phyloP scores from a whole-genome alignment of 225 moss, liverwort and hornwort species.

The Anthoceros angustus region DNA sequence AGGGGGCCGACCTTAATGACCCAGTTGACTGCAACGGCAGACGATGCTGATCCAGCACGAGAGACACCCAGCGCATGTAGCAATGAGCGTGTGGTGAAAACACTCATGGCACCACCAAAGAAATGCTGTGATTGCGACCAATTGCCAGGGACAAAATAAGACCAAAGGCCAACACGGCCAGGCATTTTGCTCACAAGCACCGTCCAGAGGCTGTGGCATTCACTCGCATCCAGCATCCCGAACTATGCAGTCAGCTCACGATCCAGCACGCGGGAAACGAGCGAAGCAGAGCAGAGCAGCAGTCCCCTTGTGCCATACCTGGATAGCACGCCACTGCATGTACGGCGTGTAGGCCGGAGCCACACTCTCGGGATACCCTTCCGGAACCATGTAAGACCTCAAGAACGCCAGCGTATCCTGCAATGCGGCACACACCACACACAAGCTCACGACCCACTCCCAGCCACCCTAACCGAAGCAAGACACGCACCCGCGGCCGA shows the following conservation, averaged over 20 bases:
- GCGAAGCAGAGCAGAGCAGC: neutral
- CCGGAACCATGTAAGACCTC: constrained; percentile 81
- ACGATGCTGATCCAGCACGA: constrained; percentile 59
- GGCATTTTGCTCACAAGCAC: too few species aligned
- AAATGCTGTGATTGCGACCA: constrained; percentile 43
- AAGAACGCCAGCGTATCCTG: constrained; percentile 75
- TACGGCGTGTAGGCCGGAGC: constrained; percentile 91
- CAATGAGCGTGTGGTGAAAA: constrained; percentile 85
- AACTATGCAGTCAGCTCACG: too few species aligned
- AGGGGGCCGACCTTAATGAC: constrained; percentile 60
- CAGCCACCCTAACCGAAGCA: neutral
- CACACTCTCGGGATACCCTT: constrained; percentile 85
- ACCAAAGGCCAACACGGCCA: too few species aligned
- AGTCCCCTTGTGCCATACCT: constrained; percentile 26
- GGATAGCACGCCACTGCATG: constrained; percentile 99
- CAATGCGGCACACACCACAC: constrained; percentile 7
- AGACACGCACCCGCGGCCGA: neutral
- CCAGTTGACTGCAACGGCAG: constrained; percentile 97
- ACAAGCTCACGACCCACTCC: neutral
- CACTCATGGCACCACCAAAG: constrained; percentile 98
- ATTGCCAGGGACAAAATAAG: too few species aligned
- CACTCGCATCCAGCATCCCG: too few species aligned
- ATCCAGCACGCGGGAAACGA: neutral
- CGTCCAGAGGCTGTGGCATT: too few species aligned
- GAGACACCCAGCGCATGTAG: constrained; percentile 80